Base-by-base conservation (phyloP, 2,329 filamentous ascomycete species). In the Tolypocladium inflatum region DNA sequence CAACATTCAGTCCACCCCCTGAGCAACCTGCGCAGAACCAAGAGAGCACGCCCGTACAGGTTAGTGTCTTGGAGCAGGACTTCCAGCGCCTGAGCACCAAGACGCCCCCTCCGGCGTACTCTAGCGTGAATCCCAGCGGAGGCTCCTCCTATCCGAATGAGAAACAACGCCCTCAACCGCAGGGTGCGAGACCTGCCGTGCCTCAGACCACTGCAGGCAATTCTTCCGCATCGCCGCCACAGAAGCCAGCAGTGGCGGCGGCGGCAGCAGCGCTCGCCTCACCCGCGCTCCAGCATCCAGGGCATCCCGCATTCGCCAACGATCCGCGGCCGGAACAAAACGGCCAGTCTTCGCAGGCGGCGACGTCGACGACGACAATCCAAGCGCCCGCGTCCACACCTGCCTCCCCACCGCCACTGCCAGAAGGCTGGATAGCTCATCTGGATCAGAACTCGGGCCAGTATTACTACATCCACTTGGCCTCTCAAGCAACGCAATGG, bases 401-500 rank as follows among this genome's bases (percentile, higher is more conserved):
- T 38, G 84, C 88, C 33, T 96, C 91, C 19, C 94, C 94, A 38
- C 94, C 94, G 26, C 94, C 93, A 2, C 80, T 99, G 19, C 94
- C 94, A 7, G 94, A 99, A 75, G 94, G 94, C 39, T 99, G 94
- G 94, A 97, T 99, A 67, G 91, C 94, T 23, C 94, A 97, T 71
- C 80, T 97, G 5, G 94, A 99, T 70, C 89, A 91, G 64, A 96
- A 89, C 69, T 97, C 93, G 2, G 94, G 94, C 1, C 93, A 97
- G 69, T 99, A 97, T 73, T 99, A 99, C 73, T 99, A 99, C 68
- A 99, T 99, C 60, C 94, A 99, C 71, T 80, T 99, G 37, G 89
- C 92, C 1, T 92, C 90, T 0, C 94, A 97, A 70, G 91, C 92
- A 3, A 99, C 94, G 0, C 94, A 99, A 70, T 99, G 94, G 94